phyloP scores from a whole-genome alignment of 1,284 basidiomycete genomes.

The Meripilus lineatus region DNA sequence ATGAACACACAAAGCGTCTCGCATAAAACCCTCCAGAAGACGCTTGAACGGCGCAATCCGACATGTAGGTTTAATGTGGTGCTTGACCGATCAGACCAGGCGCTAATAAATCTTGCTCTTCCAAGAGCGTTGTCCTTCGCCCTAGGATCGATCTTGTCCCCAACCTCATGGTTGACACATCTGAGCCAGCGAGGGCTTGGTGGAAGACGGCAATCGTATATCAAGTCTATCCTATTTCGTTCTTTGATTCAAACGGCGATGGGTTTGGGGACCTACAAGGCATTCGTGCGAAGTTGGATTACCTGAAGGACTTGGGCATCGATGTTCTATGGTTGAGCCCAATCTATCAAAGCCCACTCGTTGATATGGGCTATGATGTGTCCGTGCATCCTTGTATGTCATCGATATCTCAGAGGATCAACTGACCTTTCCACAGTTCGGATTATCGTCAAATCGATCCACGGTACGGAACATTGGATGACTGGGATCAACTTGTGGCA shows the following conservation, averaged over 20 bases:
- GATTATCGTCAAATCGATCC: conserved; percentile 74
- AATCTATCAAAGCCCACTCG: conserved; percentile 65
- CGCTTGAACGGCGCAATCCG: too few species aligned
- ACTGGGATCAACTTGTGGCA: conserved; percentile 62
- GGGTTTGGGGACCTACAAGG: conserved; percentile 74
- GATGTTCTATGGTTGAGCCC: conserved; percentile 75
- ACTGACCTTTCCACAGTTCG: conserved; percentile 31
- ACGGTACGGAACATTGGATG: conserved; percentile 67
- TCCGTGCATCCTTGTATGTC: conserved; percentile 20
- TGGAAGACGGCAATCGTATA: conserved; percentile 67
- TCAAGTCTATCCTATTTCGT: conserved; percentile 76
- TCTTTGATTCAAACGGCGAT: conserved; percentile 71
- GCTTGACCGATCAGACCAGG: too few species aligned
- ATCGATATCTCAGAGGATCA: background rate
- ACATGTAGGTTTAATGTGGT: too few species aligned
- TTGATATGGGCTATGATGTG: conserved; percentile 77
- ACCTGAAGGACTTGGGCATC: conserved; percentile 66
- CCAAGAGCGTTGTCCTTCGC: too few species aligned
- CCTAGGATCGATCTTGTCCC: background rate
- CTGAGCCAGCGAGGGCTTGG: conserved; percentile 36
- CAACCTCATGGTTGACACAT: too few species aligned
- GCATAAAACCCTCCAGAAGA: too few species aligned
- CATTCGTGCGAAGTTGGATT: conserved; percentile 62
- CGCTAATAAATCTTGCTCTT: too few species aligned
- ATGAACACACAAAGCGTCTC: too few species aligned